Evolutionary conservation across 2,329 filamentous ascomycete species (phyloP), one percentile per base, ranked within the genome.

Genomic region (Ceratocystiopsis sp.): DNA sequence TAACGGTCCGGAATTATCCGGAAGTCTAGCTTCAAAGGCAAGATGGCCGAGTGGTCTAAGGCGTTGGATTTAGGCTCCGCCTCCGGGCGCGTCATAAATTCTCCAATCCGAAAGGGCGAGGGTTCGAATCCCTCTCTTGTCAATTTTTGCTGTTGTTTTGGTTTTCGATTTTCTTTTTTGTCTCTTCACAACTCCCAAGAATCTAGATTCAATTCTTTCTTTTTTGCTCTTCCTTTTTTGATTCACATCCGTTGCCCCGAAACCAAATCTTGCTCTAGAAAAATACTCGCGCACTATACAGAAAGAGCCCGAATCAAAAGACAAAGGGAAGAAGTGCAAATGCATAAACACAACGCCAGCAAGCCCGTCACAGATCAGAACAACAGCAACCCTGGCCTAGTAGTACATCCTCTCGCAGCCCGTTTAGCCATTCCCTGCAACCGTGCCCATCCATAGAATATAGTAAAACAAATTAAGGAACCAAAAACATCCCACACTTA

Each of bases 81-180:
- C 10, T 11, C 25, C 2, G 25, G 25, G 6, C 10, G 10, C 10
- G 42, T 41, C 42, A 18, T 41, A 42, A 42, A 45, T 37, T 44
- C 49, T 49, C 49, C 48, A 51, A 50, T 50, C 48, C 48, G 48
- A 49, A 50, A 51, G 49, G 48, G 49, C 49, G 49, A 45, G 49
- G 49, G 49, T 51, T 51, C 49, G 49, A 51, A 51, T 51, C 49
- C 49, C 49, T 45, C 49, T 51, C 49, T 51, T 51, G 49, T 51
- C 49, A 49, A 39, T 33, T 42, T 44, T 44, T 43, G 35, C 6
- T 29, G 25, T 8, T 29, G n/a, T 18, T 18, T 34, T 7, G 19
- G 19, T 7, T 36, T n/a, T n/a, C n/a, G n/a, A n/a, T n/a, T n/a
- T n/a, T n/a, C n/a, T n/a, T 37, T 38, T 42, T 44, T 21, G n/a